Base-by-base conservation (phyloP, 2,329 filamentous ascomycete species). In the Trichoderma arundinaceum region DNA sequence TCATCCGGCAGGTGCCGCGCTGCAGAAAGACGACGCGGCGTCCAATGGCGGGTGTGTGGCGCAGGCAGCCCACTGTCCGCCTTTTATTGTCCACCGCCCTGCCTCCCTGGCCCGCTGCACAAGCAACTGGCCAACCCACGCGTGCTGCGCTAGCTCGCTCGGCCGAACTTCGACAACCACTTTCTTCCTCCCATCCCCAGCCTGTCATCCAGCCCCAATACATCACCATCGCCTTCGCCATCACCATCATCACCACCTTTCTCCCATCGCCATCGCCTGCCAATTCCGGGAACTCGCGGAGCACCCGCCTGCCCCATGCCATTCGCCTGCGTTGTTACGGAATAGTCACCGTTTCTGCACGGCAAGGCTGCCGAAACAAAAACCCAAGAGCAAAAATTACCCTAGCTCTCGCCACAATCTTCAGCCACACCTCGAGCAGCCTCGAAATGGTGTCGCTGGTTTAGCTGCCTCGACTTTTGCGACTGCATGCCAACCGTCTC, bases 401-500 rank as follows among this genome's bases (percentile, higher is more conserved):
- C 67, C 66, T 73, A 79, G 77, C 77, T 80, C 75, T 80, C 78
- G 78, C 78, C 78, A 80, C 78, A 77, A 72, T 78, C 75, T 75
- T 72, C 78, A 80, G 78, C 78, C 78, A 80, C 78, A 80, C 76
- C 73, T 75, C 69, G 62, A 69, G 74, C 71, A 71, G 74, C 75
- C 72, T 71, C 74, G 76, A 76, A 72, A 77, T 78, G 58, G 76
- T 72, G 70, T 71, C 69, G 72, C 74, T 77, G 72, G 73, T 68
- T 66, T 65, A 39, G 65, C 67, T 64, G 61, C 67, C 49, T 58
- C 35, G 35, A 54, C 66, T 28, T 56, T 66, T 59, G 64, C 65
- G 49, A 32, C 57, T 28, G 65, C 54, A 68, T 58, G 66, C 38
- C 44, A 17, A 54, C 32, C 44, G 51, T 46, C 56, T 43, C 19